phyloP scores from a whole-genome alignment of 1,284 basidiomycete species.

The Heterobasidion occidentale region DNA sequence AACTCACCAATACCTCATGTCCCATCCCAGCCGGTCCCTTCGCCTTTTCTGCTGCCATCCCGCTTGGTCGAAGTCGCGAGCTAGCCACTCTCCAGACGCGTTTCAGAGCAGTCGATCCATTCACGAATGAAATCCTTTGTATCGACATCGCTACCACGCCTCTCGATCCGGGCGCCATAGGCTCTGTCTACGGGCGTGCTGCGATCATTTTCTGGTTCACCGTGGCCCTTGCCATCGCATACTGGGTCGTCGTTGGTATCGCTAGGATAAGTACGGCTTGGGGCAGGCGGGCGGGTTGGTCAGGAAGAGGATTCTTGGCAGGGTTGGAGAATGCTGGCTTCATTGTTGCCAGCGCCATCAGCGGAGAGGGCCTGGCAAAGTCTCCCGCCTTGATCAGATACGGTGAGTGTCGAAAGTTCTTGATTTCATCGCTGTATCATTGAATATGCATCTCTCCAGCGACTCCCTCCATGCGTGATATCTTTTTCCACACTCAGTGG shows the following conservation, averaged over 20 bases:
- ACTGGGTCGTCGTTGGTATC: constrained; percentile 73
- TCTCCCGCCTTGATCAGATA: constrained; percentile 86
- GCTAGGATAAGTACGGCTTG: constrained; percentile 82
- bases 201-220: constrained; percentile 78
- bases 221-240: constrained; percentile 69
- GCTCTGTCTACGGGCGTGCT: constrained; percentile 66
- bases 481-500: constrained; percentile 92
- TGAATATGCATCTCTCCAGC: constrained; percentile 34
- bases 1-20: constrained; percentile 49
- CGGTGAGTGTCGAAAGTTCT: constrained; percentile 38
- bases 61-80: constrained; percentile 62
- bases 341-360: constrained; percentile 86
- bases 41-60: constrained; percentile 74
- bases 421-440: constrained; percentile 10
- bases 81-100: constrained; percentile 82
- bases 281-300: constrained; percentile 58
- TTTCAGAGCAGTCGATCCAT: constrained; percentile 84
- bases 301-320: constrained; percentile 54
- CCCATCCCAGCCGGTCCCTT: constrained; percentile 71
- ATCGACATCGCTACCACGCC: constrained; percentile 76
- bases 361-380: constrained; percentile 80
- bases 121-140: constrained; percentile 74
- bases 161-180: constrained; percentile 44
- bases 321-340: constrained; percentile 76
- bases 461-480: constrained; percentile 88